Evolutionary conservation across 768 basidiomycete species (phyloP).

Genomic region (Galerina sulciceps): DNA sequence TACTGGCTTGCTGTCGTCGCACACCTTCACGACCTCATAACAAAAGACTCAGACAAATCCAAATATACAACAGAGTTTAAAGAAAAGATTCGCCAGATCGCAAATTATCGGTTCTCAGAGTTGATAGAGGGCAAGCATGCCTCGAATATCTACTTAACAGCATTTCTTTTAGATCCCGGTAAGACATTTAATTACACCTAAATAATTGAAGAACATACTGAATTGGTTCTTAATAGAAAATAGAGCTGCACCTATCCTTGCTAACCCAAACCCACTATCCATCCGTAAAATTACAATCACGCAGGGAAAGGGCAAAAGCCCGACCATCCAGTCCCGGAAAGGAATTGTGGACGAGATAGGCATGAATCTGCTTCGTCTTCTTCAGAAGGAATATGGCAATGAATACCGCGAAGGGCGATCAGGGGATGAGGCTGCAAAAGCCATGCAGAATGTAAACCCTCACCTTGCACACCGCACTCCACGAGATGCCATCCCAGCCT

Average conservation of each 20-base stretch:
- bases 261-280: neutral
- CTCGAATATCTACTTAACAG: slow-evolving; percentile 7
- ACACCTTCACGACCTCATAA: slow-evolving; percentile 5
- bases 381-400: neutral
- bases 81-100: slow-evolving; percentile 6
- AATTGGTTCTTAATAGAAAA: too few species aligned
- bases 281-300: neutral
- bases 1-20: slow-evolving; percentile 7
- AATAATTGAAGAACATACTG: too few species aligned
- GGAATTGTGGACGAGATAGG: neutral
- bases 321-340: too few species aligned
- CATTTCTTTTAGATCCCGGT: slow-evolving; percentile 8
- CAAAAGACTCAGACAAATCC: neutral
- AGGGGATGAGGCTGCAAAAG: neutral
- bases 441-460: neutral
- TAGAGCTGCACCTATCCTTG: neutral
- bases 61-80: slow-evolving; percentile 1
- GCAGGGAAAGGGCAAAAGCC: neutral
- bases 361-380: neutral
- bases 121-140: slow-evolving; percentile 4
- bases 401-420: neutral
- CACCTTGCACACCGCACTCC: neutral
- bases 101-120: slow-evolving; percentile 5
- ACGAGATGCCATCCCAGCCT: neutral
- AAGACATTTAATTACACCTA: neutral